These are phyloP conservation scores for Scleroderma bovista DNA, from an alignment of 768 basidiomycete species.

Conservation along the genomic window DNA sequence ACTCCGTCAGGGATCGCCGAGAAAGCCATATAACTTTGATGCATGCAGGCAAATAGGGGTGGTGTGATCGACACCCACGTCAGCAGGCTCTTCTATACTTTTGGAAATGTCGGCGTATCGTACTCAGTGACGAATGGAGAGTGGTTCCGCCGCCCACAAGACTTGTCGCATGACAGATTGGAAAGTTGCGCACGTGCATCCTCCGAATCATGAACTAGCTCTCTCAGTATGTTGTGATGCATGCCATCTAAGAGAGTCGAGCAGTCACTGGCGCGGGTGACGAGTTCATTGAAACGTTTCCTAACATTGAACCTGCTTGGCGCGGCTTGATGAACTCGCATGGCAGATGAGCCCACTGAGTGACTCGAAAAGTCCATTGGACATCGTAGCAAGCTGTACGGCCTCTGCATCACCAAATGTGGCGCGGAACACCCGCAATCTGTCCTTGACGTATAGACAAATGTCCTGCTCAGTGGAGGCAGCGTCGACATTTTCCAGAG, in stretches of 20 bases:
- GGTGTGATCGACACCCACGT: neutral
- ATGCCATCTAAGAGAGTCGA: neutral
- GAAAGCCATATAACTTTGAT: constrained; percentile 24
- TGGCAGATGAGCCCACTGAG: constrained; percentile 15
- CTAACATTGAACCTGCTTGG: neutral
- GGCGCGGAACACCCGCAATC: neutral
- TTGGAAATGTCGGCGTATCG: neutral
- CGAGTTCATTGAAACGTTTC: neutral
- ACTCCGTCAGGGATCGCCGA: constrained; percentile 9
- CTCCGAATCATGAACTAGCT: neutral
- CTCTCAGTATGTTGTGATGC: neutral
- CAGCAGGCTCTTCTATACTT: neutral
- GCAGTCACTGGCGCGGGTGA: neutral
- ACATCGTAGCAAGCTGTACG: neutral
- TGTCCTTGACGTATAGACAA: neutral
- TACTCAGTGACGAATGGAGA: neutral
- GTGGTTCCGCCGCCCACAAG: neutral
- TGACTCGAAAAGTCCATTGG: constrained; percentile 20
- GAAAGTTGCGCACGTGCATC: neutral
- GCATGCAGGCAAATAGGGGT: constrained; percentile 16
- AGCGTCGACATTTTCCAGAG: too few relatives aligned
- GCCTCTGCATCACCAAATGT: neutral
- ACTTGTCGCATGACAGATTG: constrained; percentile 6
- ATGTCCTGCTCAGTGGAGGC: neutral
- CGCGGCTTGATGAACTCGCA: neutral